A percentile compares a stretch with the other conserved stretches of the same genome.
Conservation (phyloP, 768 basidiomycete species). For the Rhodotorula graminis region DNA sequence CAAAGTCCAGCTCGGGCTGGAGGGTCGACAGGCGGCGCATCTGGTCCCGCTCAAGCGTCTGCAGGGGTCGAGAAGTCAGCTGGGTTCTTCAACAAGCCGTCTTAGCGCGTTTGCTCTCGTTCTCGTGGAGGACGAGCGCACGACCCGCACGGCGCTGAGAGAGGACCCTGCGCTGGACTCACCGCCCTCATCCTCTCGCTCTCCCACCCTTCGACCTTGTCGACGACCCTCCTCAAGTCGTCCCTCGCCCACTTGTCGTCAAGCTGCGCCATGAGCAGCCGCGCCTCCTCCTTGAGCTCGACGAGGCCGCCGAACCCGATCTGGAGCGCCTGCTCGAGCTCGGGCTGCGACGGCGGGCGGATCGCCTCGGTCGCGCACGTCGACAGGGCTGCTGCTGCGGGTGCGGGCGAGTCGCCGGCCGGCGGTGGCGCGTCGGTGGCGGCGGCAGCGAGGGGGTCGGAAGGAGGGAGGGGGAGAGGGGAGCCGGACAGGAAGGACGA, state of each 20-base stretch:
- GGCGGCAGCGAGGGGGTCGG: neutral
- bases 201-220: constrained; percentile 22
- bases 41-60: constrained; percentile 34
- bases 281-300: constrained; percentile 24
- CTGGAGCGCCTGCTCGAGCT: constrained; percentile 24
- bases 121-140: neutral
- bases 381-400: neutral
- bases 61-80: neutral
- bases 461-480: neutral
- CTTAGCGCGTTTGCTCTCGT: no score
- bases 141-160: no score
- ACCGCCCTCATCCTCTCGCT: constrained; percentile 24
- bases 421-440: neutral
- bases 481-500: constrained; percentile 20
- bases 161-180: neutral
- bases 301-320: constrained; percentile 29
- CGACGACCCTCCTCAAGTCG: constrained; percentile 5
- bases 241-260: neutral
- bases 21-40: constrained; percentile 12
- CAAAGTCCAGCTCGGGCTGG: constrained; percentile 8
- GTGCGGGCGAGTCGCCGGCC: neutral
- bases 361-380: constrained; percentile 24
- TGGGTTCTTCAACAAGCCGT: no score
- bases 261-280: neutral
- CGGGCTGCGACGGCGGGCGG: constrained; percentile 5